phyloP scores from a whole-genome alignment of 768 basidiomycete species.

The Stropharia rugosoannulata region DNA sequence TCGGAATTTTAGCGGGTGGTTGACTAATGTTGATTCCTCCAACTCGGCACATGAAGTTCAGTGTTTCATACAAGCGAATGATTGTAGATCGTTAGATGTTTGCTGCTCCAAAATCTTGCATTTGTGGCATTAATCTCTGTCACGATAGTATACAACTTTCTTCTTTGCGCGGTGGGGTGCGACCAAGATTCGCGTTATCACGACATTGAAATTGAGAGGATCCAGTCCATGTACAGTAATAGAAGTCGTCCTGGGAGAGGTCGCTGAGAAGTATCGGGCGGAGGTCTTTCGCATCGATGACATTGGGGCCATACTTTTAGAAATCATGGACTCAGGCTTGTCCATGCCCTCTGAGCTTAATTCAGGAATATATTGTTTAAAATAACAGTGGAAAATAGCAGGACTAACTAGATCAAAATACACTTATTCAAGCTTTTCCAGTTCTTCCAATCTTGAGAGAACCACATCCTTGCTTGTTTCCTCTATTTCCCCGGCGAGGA shows the following conservation, averaged over 20 bases:
- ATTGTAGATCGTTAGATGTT: not conserved
- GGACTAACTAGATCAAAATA: constrained; percentile 11
- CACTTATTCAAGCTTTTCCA: constrained; percentile 86
- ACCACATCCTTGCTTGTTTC: constrained; percentile 98
- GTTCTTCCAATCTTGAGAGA: constrained; percentile 80
- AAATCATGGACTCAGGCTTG: not conserved
- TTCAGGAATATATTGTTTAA: constrained; percentile 4
- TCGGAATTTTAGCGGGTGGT: constrained; percentile 18
- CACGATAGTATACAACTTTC: too few species aligned
- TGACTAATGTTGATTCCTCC: not conserved
- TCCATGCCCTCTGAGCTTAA: not conserved
- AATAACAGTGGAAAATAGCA: not conserved
- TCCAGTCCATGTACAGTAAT: too few species aligned
- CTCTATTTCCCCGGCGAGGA: constrained; percentile 97
- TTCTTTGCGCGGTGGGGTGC: too few species aligned
- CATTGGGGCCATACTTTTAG: not conserved
- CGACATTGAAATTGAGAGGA: not conserved
- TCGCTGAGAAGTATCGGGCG: too few species aligned
- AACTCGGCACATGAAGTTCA: not conserved
- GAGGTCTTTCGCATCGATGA: too few species aligned
- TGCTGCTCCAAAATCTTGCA: not conserved
- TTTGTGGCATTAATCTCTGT: too few species aligned
- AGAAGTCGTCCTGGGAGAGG: too few species aligned
- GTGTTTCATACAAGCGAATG: not conserved
- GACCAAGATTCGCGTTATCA: not conserved